Base-by-base conservation (phyloP, 2,329 filamentous ascomycete species). In the Trichoderma oligosporum region DNA sequence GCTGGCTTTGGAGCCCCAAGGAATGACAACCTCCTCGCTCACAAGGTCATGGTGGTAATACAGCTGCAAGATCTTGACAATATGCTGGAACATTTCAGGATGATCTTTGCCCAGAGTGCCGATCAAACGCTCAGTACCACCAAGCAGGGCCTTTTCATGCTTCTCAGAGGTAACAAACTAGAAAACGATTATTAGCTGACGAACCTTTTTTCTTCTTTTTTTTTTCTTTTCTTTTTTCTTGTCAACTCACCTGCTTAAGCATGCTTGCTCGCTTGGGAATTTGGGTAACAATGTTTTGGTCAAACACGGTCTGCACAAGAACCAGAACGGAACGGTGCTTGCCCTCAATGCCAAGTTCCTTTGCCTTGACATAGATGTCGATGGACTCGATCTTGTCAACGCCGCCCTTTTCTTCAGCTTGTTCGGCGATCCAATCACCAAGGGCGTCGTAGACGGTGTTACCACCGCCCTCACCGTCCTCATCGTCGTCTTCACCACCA, bases 261-360 rank as follows among this genome's bases (percentile, higher is more conserved):
- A 99, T 88, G 66, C 80, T 78, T 63, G 89, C 87, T 64, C 93
- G 92, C 75, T 83, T 84, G 62, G 87, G 83, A 62, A 99, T 92
- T 77, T 99, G 91, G 73, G 89, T 85, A 71, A 87, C 80, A 63
- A 97, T 92, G 72, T 90, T 88, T 69, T 96, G 87, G 72, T 96
- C 86, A 73, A 99, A 99, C 66, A 99, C 81, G 64, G 90, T 93
- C 80, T 96, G 91, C 47, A 92, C 90, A 42, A 99, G 85, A 59
- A 99, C 92, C 57, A 92, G 83, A 56, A 96, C 82, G 47, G 92
- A 96, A 76, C 89, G 91, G 80, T 97, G 89, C 84, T 97, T 99
- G 76, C 76, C 75, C 77, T 97, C 93, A 63, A 99, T 94, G 66
- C 92, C 92, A 57, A 97, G 81, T 67, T 97, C 94, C 78, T 96